Evolutionary conservation across 169 alveolate genomes (phyloP).

Genomic region (Perkinsus chesapeaki): DNA sequence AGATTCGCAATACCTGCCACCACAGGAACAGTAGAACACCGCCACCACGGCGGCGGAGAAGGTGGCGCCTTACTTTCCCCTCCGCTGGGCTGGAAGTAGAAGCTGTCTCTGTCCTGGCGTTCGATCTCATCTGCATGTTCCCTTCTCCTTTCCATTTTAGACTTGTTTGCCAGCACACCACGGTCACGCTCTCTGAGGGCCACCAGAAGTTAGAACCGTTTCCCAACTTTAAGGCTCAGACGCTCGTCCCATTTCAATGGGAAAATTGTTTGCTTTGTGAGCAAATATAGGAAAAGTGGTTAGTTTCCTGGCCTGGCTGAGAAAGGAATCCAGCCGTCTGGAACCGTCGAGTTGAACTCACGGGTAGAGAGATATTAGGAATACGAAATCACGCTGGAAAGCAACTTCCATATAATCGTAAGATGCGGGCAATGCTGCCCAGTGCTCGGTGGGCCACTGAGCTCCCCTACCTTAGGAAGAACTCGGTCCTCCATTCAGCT

Average conservation of each 20-base stretch:
- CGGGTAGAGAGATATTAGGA: no score
- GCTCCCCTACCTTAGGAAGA: not conserved
- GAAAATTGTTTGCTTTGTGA: no score
- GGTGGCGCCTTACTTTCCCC: not conserved
- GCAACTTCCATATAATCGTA: no score
- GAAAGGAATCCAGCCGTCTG: no score
- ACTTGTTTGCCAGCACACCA: constrained; percentile 46
- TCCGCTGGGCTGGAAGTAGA: constrained; percentile 46
- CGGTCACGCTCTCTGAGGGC: constrained; percentile 50
- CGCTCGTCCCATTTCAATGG: not conserved
- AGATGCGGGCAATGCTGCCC: no score
- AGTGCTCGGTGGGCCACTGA: no score
- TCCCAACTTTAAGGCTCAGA: not conserved
- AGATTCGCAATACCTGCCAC: constrained; percentile 40
- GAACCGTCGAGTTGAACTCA: no score
- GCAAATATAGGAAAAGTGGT: no score
- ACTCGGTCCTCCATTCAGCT: constrained; percentile 34
- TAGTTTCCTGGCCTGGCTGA: no score
- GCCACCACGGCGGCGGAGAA: not conserved
- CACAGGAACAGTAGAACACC: no score
- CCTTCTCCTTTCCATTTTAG: constrained; percentile 36
- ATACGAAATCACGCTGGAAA: no score
- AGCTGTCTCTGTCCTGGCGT: constrained; percentile 39
- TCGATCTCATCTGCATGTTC: constrained; percentile 41
- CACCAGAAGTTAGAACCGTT: constrained; percentile 23